Base-by-base conservation (phyloP, 306 rosid species). In the Sophora flavescens region DNA sequence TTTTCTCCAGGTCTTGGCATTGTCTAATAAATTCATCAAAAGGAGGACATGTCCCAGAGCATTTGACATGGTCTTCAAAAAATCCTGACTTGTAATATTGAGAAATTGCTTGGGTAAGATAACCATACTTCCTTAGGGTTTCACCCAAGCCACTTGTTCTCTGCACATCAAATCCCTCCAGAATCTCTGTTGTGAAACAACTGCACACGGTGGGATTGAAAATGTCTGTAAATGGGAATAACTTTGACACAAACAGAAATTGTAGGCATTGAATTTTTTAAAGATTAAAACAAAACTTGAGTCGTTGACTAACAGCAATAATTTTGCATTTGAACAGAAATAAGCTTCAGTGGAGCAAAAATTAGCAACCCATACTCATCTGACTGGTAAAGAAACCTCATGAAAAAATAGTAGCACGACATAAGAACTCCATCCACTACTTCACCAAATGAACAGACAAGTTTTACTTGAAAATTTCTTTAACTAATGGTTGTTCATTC, bases 111-210 rank as follows among this genome's bases (percentile, higher is more conserved):
- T 72, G 90, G 66, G 98, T 92, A 76, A 95, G 95, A 83, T 87
- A 74, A 72, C 95, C 96, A 74, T 94, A 94, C 88, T 90, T 94
- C 90, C 87, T 92, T 45, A 94, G 86, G 28, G 98, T 92, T 72
- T 90, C 98, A 52, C 89, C 87, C 87, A 94, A 83, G 16, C 97
- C 94, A 78, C 77, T 81, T 12, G 96, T 94, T 88, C 98, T 82
- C 83, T 90, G 98, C 78, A 94, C 92, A 81, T 94, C 93, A 89
- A 94, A 94, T 57, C 95, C 98, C 84, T 94, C 98, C 83, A 92
- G 79, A 85, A 94, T 84, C 86, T 94, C 98, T 45, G 98, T 89
- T 8, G 98, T 94, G 76, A 90, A 92, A 82, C 98, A 92, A 76
- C 98, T 94, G 95, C 86, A 80, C 45, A 73, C 47, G 59, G 77